Evolutionary conservation across 129 eudicot genomes (phyloP).

Genomic region (Sambucus nigra): DNA sequence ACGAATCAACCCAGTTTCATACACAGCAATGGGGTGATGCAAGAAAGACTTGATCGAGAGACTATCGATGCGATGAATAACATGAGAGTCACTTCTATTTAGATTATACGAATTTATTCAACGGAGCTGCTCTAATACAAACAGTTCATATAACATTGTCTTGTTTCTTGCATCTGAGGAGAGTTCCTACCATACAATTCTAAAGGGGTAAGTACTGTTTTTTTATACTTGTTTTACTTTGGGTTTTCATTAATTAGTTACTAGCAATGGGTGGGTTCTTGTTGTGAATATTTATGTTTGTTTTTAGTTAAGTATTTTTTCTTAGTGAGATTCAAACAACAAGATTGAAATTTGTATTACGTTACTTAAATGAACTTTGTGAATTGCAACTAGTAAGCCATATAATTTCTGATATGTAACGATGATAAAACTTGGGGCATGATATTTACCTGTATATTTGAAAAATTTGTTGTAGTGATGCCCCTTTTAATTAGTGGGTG

Average conservation of each 20-base stretch:
- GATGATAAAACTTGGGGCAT: neutral
- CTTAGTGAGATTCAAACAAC: neutral
- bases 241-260: too few relatives aligned
- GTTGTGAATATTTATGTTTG: neutral
- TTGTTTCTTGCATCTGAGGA: neutral
- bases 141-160: neutral
- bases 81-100: slow-evolving; percentile 24
- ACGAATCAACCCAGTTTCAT: slow-evolving; percentile 73
- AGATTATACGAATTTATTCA: slow-evolving; percentile 6
- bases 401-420: neutral
- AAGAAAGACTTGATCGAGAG: slow-evolving; percentile 25
- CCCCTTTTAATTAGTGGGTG: neutral
- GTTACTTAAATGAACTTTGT: too few relatives aligned
- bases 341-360: neutral
- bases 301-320: too few relatives aligned
- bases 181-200: neutral
- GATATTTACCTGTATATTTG: neutral
- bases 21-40: slow-evolving; percentile 21
- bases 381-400: too few relatives aligned
- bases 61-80: slow-evolving; percentile 22
- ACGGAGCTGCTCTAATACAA: neutral
- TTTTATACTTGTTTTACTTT: neutral
- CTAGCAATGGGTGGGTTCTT: neutral
- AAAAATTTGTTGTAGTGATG: neutral
- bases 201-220: slow-evolving; percentile 4